These are phyloP conservation scores for Castanospermum australe DNA, from an alignment of 306 rosid genomes.

Conservation along the genomic window DNA sequence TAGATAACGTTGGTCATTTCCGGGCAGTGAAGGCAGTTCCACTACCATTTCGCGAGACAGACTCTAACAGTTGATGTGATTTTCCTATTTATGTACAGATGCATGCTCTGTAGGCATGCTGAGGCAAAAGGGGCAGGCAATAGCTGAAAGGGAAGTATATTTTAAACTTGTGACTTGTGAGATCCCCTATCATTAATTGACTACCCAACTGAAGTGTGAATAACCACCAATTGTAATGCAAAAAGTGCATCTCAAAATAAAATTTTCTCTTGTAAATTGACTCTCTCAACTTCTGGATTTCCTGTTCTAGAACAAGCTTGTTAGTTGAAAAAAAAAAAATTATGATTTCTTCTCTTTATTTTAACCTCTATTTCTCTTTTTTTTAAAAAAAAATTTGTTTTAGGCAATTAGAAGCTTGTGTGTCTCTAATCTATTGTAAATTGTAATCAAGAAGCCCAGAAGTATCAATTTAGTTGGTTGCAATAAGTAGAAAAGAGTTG, in stretches of 20 bases:
- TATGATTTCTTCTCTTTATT: not conserved
- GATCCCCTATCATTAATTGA: slow-evolving; percentile 27
- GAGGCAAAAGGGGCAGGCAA: slow-evolving; percentile 19
- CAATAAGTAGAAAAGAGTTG: not conserved
- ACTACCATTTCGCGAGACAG: slow-evolving; percentile 68
- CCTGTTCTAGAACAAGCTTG: slow-evolving; percentile 21
- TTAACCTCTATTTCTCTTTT: not conserved
- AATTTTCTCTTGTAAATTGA: slow-evolving; percentile 31
- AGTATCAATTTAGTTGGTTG: not conserved
- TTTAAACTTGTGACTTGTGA: slow-evolving; percentile 19
- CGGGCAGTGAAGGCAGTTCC: slow-evolving; percentile 85
- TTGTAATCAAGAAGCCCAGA: not conserved
- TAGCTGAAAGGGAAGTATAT: slow-evolving; percentile 20
- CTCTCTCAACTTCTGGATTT: slow-evolving; percentile 18
- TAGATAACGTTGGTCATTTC: slow-evolving; percentile 71
- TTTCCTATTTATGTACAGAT: slow-evolving; percentile 23
- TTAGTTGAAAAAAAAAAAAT: not conserved
- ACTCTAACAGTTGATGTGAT: slow-evolving; percentile 59
- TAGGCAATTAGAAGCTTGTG: not conserved
- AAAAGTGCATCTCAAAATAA: slow-evolving; percentile 27
- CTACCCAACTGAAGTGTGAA: slow-evolving; percentile 32
- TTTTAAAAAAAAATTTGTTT: not conserved
- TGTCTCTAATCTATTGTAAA: not conserved
- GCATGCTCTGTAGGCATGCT: slow-evolving; percentile 25
- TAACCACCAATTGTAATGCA: slow-evolving; percentile 31